These are phyloP conservation scores for Boletales sp. DNA, from an alignment of 768 basidiomycete genomes.

Conservation along the genomic window DNA sequence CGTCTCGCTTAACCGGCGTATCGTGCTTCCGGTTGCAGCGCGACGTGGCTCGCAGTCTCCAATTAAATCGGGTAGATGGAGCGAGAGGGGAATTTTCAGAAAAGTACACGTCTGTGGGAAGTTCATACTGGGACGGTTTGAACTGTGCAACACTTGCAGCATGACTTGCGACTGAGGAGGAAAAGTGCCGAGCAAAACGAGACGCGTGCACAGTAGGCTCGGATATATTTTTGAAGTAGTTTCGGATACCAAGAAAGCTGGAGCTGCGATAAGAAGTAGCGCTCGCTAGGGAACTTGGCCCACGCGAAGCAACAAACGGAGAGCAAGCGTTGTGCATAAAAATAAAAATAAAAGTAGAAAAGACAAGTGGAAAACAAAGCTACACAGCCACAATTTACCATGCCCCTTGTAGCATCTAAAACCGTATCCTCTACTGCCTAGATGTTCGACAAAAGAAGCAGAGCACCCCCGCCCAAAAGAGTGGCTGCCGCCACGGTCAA, in stretches of 20 bases:
- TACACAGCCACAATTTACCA: conserved; percentile 16
- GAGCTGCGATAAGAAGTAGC: conserved; percentile 6
- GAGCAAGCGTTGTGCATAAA: conserved; percentile 16
- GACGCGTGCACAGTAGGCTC: conserved; percentile 1
- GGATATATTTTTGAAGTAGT: conserved; percentile 24
- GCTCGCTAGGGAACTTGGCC: conserved; percentile 6
- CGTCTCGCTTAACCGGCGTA: conserved; percentile 7
- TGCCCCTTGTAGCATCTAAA: too few relatives aligned
- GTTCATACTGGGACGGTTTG: conserved; percentile 16
- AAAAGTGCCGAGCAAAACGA: conserved; percentile 9
- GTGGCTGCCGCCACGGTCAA: conserved; percentile 41
- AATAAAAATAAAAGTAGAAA: background rate
- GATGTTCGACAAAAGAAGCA: conserved; percentile 55
- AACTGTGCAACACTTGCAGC: conserved; percentile 6
- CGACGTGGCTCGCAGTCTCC: conserved; percentile 55
- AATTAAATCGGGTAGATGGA: conserved; percentile 48
- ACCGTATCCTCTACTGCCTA: conserved; percentile 13
- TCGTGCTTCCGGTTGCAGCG: conserved; percentile 24
- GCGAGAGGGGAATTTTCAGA: conserved; percentile 27
- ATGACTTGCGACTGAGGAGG: conserved; percentile 7
- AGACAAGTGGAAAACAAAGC: background rate
- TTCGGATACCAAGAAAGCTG: conserved; percentile 31
- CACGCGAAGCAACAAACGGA: background rate
- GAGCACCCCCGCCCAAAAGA: conserved; percentile 45
- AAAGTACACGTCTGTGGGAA: conserved; percentile 28